Percentiles rank a stretch among this genome's conserved stretches.
phyloP scores from a whole-genome alignment of 2,329 filamentous ascomycete genomes.

The Herpotrichia juniperi region DNA sequence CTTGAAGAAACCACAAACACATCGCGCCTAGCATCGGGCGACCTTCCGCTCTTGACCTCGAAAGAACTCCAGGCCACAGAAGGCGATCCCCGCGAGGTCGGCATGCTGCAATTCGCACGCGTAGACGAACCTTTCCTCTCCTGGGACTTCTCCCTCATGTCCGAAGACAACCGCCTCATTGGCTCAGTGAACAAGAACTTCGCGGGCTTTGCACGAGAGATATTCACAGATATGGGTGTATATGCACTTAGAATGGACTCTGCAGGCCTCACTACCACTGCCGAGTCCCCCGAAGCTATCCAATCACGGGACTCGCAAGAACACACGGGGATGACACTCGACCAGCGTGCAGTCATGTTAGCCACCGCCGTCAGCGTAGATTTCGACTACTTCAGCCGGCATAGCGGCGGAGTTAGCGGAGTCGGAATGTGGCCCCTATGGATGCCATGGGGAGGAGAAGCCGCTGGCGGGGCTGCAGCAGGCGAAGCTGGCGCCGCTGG shows the following conservation, averaged over 20 bases:
- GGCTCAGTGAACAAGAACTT: constrained; percentile 70
- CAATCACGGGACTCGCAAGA: constrained; percentile 14
- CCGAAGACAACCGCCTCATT: constrained; percentile 57
- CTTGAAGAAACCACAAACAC: constrained; percentile 46
- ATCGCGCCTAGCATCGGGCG: constrained; percentile 49
- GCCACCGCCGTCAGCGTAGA: constrained; percentile 69
- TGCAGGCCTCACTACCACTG: constrained; percentile 49
- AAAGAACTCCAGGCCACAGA: constrained; percentile 54
- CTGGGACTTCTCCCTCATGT: constrained; percentile 67
- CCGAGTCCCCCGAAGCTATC: too few species aligned
- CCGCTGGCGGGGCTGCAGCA: constrained; percentile 47
- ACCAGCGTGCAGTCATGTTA: constrained; percentile 70
- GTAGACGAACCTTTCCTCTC: constrained; percentile 68
- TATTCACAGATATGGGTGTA: constrained; percentile 70
- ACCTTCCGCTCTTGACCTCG: constrained; percentile 55
- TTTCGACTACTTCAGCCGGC: constrained; percentile 71
- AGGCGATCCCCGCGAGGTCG: constrained; percentile 44
- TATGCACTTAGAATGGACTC: constrained; percentile 70
- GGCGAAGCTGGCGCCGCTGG: constrained; percentile 45
- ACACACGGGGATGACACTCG: constrained; percentile 64
- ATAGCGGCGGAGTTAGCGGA: constrained; percentile 56
- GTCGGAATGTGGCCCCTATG: constrained; percentile 54
- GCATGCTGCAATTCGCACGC: constrained; percentile 66
- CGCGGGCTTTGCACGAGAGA: constrained; percentile 65
- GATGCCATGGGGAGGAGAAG: constrained; percentile 56